Evolutionary conservation across 208 protist genomes (phyloP), one percentile per base, ranked within the genome.

Genomic region (Wallacemonas sp.): DNA sequence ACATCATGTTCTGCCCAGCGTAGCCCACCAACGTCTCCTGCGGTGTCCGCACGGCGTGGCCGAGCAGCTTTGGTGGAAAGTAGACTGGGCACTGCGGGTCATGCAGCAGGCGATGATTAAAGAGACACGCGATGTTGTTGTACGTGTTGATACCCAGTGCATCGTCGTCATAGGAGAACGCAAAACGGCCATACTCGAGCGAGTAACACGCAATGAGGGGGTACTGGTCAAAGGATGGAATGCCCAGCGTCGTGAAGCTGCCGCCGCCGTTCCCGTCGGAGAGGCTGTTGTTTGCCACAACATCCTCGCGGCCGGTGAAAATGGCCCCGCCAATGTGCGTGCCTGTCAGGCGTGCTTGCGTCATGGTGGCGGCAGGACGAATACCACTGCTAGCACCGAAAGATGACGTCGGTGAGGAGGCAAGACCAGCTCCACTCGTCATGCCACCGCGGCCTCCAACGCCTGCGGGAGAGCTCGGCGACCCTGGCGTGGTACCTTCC

Each of bases 121-220:
- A 93, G n/a, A 91, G 69, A 36, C 80, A 92, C 2, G 86, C 87
- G 55, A 96, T 93, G 72, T 93, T 96, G 69, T 88, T 89, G 76
- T 96, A 96, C 41, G 79, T 87, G 79, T 96, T 94, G 12, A 90
- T 73, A 1, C 75, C 70, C 2, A 93, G 28, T 54, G 77, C 56
- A 27, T 70, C 42, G 44, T 82, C 66, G 22, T 70, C 68, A 34
- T 86, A 79, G 17, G 55, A 65, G 67, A 82, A 80, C 26, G 83
- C 77, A 47, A 91, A 96, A 1, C 72, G 77, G 62, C 61, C 73
- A 68, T 96, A 96, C 72, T 96, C 88, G 15, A 96, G 69, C 1
- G 85, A 91, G 69, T 88, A 86, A 30, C 85, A 79, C 1, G 86
- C 84, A 1, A 82, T 85, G 0, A 64, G 67, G 51, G 69, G 61